These are phyloP conservation scores for Noccaea bulbosa DNA, from an alignment of 345 rosid species.

Conservation along the genomic window DNA sequence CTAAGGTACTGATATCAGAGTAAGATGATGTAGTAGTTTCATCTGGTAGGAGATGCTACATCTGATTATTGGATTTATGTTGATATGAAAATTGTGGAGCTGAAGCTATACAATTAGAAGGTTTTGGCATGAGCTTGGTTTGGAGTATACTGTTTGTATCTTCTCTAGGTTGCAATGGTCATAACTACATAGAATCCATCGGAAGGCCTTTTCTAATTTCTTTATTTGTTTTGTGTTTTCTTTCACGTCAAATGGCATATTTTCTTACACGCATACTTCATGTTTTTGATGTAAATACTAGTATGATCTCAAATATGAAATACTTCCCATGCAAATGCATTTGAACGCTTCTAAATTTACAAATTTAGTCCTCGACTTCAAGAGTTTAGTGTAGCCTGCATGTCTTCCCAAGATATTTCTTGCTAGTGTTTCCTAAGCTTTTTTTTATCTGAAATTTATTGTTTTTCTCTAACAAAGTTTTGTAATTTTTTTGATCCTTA, in stretches of 20 bases:
- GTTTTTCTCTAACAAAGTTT: neutral
- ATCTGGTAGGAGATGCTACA: no score
- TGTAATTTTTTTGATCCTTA: neutral
- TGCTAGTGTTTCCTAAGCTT: neutral
- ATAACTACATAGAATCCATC: neutral
- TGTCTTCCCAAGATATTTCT: neutral
- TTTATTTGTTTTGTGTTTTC: conserved; percentile 1
- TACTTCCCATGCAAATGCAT: neutral
- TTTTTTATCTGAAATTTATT: conserved; percentile 7
- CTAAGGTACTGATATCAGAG: neutral
- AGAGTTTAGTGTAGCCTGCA: conserved; percentile 1
- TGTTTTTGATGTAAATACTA: neutral
- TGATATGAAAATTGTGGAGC: neutral
- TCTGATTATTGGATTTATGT: neutral
- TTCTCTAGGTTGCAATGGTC: neutral
- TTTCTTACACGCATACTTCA: neutral
- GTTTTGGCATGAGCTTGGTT: neutral
- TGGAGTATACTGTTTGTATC: conserved; percentile 17
- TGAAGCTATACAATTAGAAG: neutral
- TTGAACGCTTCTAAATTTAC: neutral
- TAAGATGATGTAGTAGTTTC: neutral
- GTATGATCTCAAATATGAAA: neutral
- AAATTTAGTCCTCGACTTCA: neutral
- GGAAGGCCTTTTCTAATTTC: neutral
- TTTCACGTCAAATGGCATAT: neutral